Evolutionary conservation across 192 early-diverging fungal species (phyloP), one percentile per base, ranked within the genome.

Genomic region (Coemansia sp.): DNA sequence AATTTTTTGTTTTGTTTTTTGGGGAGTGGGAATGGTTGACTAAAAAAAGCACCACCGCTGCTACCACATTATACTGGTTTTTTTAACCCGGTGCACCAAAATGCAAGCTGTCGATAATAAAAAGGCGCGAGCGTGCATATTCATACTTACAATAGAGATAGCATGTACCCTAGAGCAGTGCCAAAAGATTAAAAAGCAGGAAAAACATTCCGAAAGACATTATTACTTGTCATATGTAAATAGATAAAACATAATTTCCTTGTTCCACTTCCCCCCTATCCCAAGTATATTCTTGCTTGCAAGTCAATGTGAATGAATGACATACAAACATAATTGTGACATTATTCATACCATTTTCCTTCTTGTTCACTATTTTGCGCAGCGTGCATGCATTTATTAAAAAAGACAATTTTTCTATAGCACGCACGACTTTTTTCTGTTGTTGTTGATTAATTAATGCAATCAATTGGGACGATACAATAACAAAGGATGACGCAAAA

Each of bases 301-400:
- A 32, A 32, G 32, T 32, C 32, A 32, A 32, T 32, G 32, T 16
- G 16, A 18, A 18, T 49, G 47, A 49, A 49, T 49, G 16, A 4
- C 47, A 49, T 18, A 16, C 19, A 8, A 16, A 49, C 47, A 49
- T 32, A 12, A 49, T 49, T 49, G 47, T 49, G 47, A 54, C 51
- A 54, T 26, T 21, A 54, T 22, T 54, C 51, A 54, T 52, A 19
- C 15, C 22, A 54, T 26, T 54, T 54, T 54, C 21, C 26, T 22
- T 19, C 8, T 26, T 7, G 21, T 26, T 54, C 7, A 19, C 19
- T 18, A 6, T 19, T 54, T 54, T 41, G 39, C 39, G 57, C 57
- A 59, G 57, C 57, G 10, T 59, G 57, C 57, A 59, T 59, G 57
- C 57, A 59, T 59, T 59, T 59, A 59, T 59, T 59, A 59, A 59